Percentiles rank a stretch among this genome's conserved stretches.
These are phyloP conservation scores for Tritrichomonas foetus DNA, from an alignment of 208 protist genomes.

Conservation along the genomic window DNA sequence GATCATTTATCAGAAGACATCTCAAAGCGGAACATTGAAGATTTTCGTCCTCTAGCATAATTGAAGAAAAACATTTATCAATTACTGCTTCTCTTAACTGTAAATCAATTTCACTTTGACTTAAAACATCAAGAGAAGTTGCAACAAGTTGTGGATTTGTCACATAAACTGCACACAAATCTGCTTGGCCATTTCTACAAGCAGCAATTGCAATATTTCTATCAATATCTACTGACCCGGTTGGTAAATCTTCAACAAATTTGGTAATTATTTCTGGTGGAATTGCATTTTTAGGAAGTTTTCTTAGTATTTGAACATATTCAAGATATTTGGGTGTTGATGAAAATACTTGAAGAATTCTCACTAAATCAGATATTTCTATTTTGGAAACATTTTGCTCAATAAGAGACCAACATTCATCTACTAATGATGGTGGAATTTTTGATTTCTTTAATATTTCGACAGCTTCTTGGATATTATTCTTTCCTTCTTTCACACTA, in stretches of 20 bases:
- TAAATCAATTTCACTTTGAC: not conserved
- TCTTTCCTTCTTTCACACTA: not conserved
- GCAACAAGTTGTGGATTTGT: not conserved
- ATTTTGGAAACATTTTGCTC: not conserved
- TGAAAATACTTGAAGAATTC: not conserved
- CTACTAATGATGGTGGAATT: not conserved
- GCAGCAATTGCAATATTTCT: not conserved
- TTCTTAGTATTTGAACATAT: not conserved
- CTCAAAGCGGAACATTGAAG: not conserved
- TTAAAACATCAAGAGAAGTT: not conserved
- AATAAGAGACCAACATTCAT: not conserved
- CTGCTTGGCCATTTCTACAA: not conserved
- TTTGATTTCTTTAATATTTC: not conserved
- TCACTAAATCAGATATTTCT: no score
- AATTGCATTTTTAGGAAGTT: not conserved
- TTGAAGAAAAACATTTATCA: not conserved
- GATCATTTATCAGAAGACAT: not conserved
- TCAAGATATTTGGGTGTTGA: not conserved
- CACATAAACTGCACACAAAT: not conserved
- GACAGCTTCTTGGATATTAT: not conserved
- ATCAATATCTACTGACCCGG: not conserved
- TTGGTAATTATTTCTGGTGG: not conserved
- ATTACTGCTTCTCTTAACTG: not conserved
- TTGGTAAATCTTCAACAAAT: not conserved
- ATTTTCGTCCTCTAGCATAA: not conserved